A percentile compares a stretch with the other conserved stretches of the same genome.
phyloP scores from a whole-genome alignment of 2,329 filamentous ascomycete genomes.

The Penicillium expansum region DNA sequence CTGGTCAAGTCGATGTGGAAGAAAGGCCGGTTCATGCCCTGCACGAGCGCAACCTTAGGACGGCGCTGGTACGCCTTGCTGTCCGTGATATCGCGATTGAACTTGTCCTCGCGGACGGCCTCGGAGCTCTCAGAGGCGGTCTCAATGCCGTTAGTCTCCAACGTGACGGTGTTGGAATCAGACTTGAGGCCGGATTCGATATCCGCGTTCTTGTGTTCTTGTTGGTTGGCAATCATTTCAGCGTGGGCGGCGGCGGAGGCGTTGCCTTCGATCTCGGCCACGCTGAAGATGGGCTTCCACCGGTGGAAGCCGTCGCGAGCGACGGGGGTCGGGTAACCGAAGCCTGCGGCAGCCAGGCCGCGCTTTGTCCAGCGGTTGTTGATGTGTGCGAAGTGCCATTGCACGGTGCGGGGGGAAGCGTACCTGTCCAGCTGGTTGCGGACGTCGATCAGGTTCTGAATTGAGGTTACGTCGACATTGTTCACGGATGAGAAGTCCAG shows the following conservation, averaged over 20 bases:
- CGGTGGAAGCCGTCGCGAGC: slow-evolving; percentile 58
- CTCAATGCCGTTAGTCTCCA: slow-evolving; percentile 31
- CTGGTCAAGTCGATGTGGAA: slow-evolving; percentile 93
- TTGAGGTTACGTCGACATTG: slow-evolving; percentile 87
- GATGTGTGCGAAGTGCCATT: slow-evolving; percentile 95
- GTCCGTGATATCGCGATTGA: slow-evolving; percentile 47
- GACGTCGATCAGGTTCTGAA: slow-evolving; percentile 90
- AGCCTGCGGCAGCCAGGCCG: slow-evolving; percentile 80
- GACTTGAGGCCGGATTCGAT: slow-evolving; percentile 34
- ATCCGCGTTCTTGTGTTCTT: slow-evolving; percentile 32
- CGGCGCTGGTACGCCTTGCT: slow-evolving; percentile 48
- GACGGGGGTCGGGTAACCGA: slow-evolving; percentile 70
- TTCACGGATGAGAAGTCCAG: slow-evolving; percentile 93
- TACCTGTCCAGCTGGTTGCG: slow-evolving; percentile 91
- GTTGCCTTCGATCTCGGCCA: slow-evolving; percentile 76
- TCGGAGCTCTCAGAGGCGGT: slow-evolving; percentile 29
- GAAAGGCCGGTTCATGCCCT: slow-evolving; percentile 82
- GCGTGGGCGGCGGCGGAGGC: slow-evolving; percentile 68
- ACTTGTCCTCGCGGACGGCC: slow-evolving; percentile 33
- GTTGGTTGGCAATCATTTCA: slow-evolving; percentile 62
- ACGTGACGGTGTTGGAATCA: slow-evolving; percentile 31
- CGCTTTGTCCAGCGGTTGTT: slow-evolving; percentile 94
- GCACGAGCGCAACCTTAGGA: slow-evolving; percentile 62
- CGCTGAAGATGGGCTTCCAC: slow-evolving; percentile 95
- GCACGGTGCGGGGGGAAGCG: slow-evolving; percentile 73